phyloP scores from a whole-genome alignment of 129 eudicot species.

The Artemisia argyi region DNA sequence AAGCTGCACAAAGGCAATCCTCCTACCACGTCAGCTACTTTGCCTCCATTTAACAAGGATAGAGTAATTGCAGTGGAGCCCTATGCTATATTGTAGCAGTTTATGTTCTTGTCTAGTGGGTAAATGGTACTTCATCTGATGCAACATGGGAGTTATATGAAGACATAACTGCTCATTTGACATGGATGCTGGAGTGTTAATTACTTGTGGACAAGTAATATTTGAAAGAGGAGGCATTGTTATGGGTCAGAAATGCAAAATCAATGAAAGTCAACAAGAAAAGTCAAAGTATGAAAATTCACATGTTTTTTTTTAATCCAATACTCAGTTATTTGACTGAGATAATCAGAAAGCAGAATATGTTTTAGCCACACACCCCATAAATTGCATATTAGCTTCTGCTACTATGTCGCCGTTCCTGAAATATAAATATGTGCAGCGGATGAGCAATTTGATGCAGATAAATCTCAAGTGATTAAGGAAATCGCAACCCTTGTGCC shows the following conservation, averaged over 20 bases:
- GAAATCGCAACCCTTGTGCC: constrained; percentile 58
- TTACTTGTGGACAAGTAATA: too few relatives aligned
- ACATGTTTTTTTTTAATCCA: too few relatives aligned
- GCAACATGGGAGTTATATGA: not conserved
- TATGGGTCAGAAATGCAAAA: too few relatives aligned
- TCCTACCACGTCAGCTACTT: too few relatives aligned
- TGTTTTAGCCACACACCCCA: too few relatives aligned
- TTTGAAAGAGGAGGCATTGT: too few relatives aligned
- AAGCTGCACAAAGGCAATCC: not conserved
- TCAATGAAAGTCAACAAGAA: too few relatives aligned
- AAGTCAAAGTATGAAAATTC: too few relatives aligned
- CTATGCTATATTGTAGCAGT: not conserved
- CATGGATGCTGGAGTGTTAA: too few relatives aligned
- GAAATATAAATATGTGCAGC: constrained; percentile 34
- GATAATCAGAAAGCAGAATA: too few relatives aligned
- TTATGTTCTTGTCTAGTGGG: not conserved
- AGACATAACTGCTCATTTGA: not conserved
- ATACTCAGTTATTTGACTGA: too few relatives aligned
- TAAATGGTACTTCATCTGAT: not conserved
- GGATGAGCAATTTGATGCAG: constrained; percentile 60
- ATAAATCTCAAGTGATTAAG: constrained; percentile 54
- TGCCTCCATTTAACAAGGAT: not conserved
- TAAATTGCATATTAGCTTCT: too few relatives aligned
- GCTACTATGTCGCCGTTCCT: not conserved
- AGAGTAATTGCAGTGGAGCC: not conserved